A percentile compares a stretch with the other conserved stretches of the same genome.
phyloP scores from a whole-genome alignment of 352 stramenopile genomes.

The Phytophthora tentaculata region DNA sequence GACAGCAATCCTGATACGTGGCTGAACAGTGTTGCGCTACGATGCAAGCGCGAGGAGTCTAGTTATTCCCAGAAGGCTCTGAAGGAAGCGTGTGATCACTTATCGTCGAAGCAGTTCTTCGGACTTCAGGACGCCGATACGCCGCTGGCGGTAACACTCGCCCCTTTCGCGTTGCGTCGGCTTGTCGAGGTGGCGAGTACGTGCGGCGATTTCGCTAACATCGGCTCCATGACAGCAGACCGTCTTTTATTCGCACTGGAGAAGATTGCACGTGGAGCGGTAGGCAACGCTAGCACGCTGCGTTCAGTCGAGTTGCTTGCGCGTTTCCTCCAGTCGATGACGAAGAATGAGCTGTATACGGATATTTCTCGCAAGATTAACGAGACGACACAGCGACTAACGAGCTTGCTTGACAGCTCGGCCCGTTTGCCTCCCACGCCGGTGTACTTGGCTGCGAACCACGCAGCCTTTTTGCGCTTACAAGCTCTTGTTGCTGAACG shows the following conservation, averaged over 20 bases:
- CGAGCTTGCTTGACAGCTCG: constrained; percentile 28
- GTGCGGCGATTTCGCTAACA: constrained; percentile 12
- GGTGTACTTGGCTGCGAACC: constrained; percentile 60
- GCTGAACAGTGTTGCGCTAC: constrained; percentile 43
- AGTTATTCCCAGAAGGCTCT: constrained; percentile 45
- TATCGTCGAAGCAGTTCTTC: constrained; percentile 66
- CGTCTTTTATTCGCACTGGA: constrained; percentile 70
- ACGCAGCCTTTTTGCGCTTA: constrained; percentile 48
- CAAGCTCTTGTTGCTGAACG: constrained; percentile 31
- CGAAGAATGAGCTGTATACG: constrained; percentile 54
- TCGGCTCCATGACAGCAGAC: constrained; percentile 46
- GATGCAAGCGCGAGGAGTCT: constrained; percentile 18
- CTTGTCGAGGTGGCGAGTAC: constrained; percentile 56
- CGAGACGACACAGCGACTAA: constrained; percentile 16
- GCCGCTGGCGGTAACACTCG: constrained; percentile 40
- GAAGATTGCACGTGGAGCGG: constrained; percentile 44
- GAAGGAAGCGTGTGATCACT: constrained; percentile 47
- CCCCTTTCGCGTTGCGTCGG: constrained; percentile 65
- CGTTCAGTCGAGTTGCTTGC: constrained; percentile 46
- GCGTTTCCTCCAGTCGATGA: constrained; percentile 62
- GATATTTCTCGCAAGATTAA: constrained; percentile 35
- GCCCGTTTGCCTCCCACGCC: constrained; percentile 37
- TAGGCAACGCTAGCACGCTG: constrained; percentile 10
- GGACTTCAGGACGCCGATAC: constrained; percentile 17
- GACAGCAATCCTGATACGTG: constrained; percentile 25